A percentile compares a stretch with the other conserved stretches of the same genome.
These are phyloP conservation scores for Erysimum cheiri DNA, from an alignment of 441 rosid species.

Conservation along the genomic window DNA sequence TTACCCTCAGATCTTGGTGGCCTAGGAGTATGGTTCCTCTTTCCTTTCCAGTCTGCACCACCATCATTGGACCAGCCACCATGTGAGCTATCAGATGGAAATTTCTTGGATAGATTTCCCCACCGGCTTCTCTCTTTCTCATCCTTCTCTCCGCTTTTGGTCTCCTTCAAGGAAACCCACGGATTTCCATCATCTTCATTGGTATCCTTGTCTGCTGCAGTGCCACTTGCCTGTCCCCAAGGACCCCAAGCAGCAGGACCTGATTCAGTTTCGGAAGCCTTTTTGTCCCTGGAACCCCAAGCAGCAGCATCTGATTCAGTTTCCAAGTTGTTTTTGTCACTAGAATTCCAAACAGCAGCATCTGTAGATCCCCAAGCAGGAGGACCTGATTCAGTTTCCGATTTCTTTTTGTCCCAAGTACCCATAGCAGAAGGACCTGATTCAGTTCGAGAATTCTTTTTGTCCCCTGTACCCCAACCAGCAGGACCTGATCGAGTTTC, in stretches of 20 bases:
- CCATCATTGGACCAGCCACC: too few relatives aligned
- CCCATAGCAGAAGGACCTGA: conserved; percentile 2
- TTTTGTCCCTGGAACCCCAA: conserved; percentile 19
- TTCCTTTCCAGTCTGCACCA: conserved; percentile 65
- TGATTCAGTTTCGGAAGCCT: conserved; percentile 33
- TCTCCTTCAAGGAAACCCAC: conserved; percentile 43
- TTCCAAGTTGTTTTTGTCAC: conserved; percentile 8
- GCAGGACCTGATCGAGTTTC: conserved; percentile 26
- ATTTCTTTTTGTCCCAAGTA: background rate
- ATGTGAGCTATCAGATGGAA: conserved; percentile 48
- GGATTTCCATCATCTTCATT: conserved; percentile 44
- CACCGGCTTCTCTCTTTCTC: conserved; percentile 50
- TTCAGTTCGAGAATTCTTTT: background rate
- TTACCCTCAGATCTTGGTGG: conserved; percentile 52
- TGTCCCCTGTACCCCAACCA: conserved; percentile 43
- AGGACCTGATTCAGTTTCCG: conserved; percentile 35
- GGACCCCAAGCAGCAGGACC: conserved; percentile 24
- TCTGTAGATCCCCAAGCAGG: background rate
- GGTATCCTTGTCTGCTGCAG: conserved; percentile 46
- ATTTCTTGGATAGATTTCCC: conserved; percentile 56
- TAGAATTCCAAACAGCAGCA: conserved; percentile 34
- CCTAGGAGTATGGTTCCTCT: conserved; percentile 57
- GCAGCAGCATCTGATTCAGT: conserved; percentile 23
- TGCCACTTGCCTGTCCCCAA: conserved; percentile 37
- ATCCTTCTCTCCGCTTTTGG: conserved; percentile 33